Evolutionary conservation across 371 early-diverging fungal species (phyloP), one percentile per base, ranked within the genome.

Genomic region (Phascolomyces articulosus): DNA sequence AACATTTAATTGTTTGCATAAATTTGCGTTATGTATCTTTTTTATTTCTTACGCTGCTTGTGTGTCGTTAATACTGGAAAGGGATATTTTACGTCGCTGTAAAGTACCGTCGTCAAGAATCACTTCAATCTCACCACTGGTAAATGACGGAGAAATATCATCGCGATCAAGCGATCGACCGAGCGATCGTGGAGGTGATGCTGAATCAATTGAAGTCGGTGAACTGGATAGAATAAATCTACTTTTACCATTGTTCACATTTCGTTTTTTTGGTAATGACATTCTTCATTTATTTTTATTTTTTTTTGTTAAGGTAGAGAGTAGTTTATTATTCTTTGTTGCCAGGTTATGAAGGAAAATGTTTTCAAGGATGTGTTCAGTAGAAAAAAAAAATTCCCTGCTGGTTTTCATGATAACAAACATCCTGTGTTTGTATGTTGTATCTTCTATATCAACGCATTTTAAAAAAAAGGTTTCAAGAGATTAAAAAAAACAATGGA

Each of bases 41-140:
- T 3, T 47, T 47, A 8, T 18, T 15, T 15, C 10, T 55, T 31
- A 3, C 34, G 38, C 40, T 21, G 41, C n/a, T 55, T 23, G 11
- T 55, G 54, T 28, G 24, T 71, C 75, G 15, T 62, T 53, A 10
- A 69, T 20, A 16, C 71, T 75, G 3, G 75, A 68, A 21, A 75
- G 57, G 1, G 75, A 71, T 1, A 75, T 69, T n/a, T 66, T 63
- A 18, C 75, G 60, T 40, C 62, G 55, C 31, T 71, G 64, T 40
- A 68, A 31, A 21, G 69, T 69, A 4, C 75, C 75, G 54, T 75
- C 75, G 40, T 75, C 75, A 13, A 71, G 49, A 4, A 75, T 66
- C 15, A 75, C 75, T 26, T 75, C 69, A 28, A 69, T 66, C 55
- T 71, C 71, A n/a, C 51, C 51, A 34, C 71, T 71, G 15, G 21